Percentiles rank a stretch among this genome's conserved stretches.
Evolutionary conservation across 169 alveolate genomes (phyloP).

Genomic region (Babesia bigemina): DNA sequence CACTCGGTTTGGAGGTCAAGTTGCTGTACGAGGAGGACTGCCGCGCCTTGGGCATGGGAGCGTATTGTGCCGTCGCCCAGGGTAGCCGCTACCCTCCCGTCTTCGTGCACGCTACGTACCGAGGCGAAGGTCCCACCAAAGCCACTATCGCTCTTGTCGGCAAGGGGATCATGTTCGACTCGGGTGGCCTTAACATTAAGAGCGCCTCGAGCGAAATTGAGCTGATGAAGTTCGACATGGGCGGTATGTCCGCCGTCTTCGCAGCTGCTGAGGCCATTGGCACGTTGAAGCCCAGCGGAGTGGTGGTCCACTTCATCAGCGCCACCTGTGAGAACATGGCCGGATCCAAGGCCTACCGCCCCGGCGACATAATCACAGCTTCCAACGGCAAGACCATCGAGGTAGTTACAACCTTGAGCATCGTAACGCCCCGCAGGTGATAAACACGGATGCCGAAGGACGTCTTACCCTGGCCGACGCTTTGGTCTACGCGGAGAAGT

Average conservation of each 20-base stretch:
- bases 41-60: slow-evolving; percentile 85
- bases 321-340: slow-evolving; percentile 92
- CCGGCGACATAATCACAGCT: slow-evolving; percentile 91
- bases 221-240: slow-evolving; percentile 87
- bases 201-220: slow-evolving; percentile 72
- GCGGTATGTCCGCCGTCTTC: slow-evolving; percentile 89
- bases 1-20: slow-evolving; percentile 76
- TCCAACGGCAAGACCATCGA: slow-evolving; percentile 93
- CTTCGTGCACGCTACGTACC: slow-evolving; percentile 84
- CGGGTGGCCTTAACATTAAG: slow-evolving; percentile 92
- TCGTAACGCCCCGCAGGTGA: slow-evolving; percentile 57
- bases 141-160: slow-evolving; percentile 90
- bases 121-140: slow-evolving; percentile 61
- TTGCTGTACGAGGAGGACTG: slow-evolving; percentile 79
- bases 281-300: slow-evolving; percentile 78
- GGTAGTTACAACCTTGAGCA: slow-evolving; percentile 8
- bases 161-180: slow-evolving; percentile 91
- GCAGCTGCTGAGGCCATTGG: slow-evolving; percentile 87
- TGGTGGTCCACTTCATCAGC: slow-evolving; percentile 85
- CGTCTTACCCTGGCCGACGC: slow-evolving; percentile 96
- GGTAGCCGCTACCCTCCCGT: slow-evolving; percentile 87
- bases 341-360: slow-evolving; percentile 86
- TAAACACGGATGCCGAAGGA: slow-evolving; percentile 98
- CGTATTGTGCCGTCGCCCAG: slow-evolving; percentile 85
- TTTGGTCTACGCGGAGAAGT: slow-evolving; percentile 88